A percentile compares a stretch with the other conserved stretches of the same genome.
Conservation (phyloP, 352 stramenopile species). For the Thalassiosira allenii region DNA sequence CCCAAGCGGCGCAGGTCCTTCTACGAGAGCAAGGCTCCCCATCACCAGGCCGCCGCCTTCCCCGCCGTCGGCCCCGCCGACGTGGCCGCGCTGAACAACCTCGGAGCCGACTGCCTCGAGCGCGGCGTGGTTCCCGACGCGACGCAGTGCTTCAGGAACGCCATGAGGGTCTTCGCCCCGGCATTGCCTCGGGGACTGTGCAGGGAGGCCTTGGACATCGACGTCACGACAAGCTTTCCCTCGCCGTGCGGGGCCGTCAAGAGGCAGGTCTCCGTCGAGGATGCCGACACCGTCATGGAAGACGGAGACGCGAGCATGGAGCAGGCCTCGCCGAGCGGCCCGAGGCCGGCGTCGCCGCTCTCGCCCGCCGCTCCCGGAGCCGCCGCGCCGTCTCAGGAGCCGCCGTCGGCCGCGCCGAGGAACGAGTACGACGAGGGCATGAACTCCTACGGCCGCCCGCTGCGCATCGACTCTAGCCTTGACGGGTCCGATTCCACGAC, state of each 20-base stretch:
- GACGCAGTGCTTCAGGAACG: slow-evolving; percentile 30
- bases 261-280: background rate
- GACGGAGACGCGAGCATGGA: background rate
- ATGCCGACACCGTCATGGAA: background rate
- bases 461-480: slow-evolving; percentile 15
- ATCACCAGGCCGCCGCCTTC: too few relatives aligned
- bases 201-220: background rate
- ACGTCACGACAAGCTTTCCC: background rate
- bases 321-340: background rate
- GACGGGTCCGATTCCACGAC: too few relatives aligned
- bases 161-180: slow-evolving; percentile 4
- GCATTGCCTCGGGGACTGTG: background rate
- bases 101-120: slow-evolving; percentile 37
- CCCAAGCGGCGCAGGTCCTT: too few relatives aligned
- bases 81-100: slow-evolving; percentile 48
- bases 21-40: too few relatives aligned
- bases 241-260: background rate
- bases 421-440: slow-evolving; percentile 38
- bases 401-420: background rate
- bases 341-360: background rate
- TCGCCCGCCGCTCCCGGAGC: background rate
- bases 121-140: slow-evolving; percentile 14
- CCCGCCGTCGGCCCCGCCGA: background rate
- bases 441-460: slow-evolving; percentile 21
- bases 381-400: background rate